phyloP scores from a whole-genome alignment of 768 basidiomycete genomes.

The Pilatotrama ljubarskyi region DNA sequence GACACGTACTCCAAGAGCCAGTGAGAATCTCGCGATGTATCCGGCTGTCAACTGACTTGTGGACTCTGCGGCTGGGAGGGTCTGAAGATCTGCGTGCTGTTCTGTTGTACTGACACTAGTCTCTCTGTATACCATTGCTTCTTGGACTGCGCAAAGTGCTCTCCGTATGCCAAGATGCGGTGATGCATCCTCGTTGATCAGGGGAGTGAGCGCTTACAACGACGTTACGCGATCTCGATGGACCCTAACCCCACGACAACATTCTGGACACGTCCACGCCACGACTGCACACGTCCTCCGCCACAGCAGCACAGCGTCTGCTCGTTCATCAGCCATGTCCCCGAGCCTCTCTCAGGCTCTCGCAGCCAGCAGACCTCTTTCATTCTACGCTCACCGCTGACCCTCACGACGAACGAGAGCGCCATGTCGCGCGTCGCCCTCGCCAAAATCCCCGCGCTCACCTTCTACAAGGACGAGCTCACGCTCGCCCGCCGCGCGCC shows the following conservation, averaged over 20 bases:
- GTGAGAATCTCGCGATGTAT: neutral
- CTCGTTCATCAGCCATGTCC: neutral
- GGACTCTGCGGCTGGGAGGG: too few species aligned
- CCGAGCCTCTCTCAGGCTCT: neutral
- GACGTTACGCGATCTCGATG: neutral
- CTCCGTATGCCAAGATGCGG: too few species aligned
- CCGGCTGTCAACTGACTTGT: too few species aligned
- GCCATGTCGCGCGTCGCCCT: conserved; percentile 54
- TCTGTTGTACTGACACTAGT: too few species aligned
- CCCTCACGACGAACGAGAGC: neutral
- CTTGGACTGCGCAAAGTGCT: too few species aligned
- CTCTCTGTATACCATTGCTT: neutral
- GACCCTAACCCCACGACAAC: neutral
- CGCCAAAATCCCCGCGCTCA: conserved; percentile 69
- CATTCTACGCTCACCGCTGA: neutral
- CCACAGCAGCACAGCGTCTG: neutral
- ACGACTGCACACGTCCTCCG: neutral
- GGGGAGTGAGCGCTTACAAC: neutral
- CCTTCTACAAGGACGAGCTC: conserved; percentile 69
- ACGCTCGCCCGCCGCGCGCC: conserved; percentile 66
- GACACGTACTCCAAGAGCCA: conserved; percentile 1
- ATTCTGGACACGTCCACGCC: conserved; percentile 15
- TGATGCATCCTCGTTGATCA: too few species aligned
- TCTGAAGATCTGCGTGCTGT: too few species aligned
- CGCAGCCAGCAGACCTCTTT: neutral